Evolutionary conservation across 2,329 filamentous ascomycete genomes (phyloP), one percentile per base, ranked within the genome.

Genomic region (Alternaria sp.): DNA sequence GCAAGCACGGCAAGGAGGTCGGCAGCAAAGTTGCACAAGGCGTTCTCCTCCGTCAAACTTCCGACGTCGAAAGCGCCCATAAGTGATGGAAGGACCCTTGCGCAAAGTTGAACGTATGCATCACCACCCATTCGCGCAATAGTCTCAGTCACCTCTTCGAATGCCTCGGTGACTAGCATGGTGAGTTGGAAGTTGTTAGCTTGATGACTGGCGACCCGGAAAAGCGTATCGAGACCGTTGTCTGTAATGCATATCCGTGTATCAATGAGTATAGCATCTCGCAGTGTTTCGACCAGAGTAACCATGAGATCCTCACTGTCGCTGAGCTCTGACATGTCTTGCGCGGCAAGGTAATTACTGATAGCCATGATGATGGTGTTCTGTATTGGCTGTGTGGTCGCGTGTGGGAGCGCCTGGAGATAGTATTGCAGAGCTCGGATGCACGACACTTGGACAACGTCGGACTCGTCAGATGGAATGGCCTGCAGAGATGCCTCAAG

Each of bases 241-340:
- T 91, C 89, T 0, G 89, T 87, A 22, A 97, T 85, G 22, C 91
- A 89, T 54, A 95, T 88, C 16, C 85, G 84, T 3, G 91, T 87
- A 69, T 97, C 90, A 55, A 97, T 86, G 68, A 90, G 85, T 70
- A 98, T 95, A 28, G 91, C 90, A 69, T 93, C 89, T 52, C 93
- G 88, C 4, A 98, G 83, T 1, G 94, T 91, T 79, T 97, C 93
- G 6, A 94, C 91, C 32, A 99, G 83, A 0, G 94, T 94, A 14
- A 96, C 92, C 67, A 97, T 88, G 55, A 98, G 86, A 77, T 99
- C 95, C 68, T 98, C 94, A 11, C 92, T 91, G 64, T 97, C 94
- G 55, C 91, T 89, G 48, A 96, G 86, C 18, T 97, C 94, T 53
- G 87, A 87, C 49, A 95, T 84, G 71, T 97, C 93, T 75, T 94